A percentile compares a stretch with the other conserved stretches of the same genome.
These are phyloP conservation scores for Persicaria maculosa DNA, from an alignment of 148 eudicot species.

Conservation along the genomic window DNA sequence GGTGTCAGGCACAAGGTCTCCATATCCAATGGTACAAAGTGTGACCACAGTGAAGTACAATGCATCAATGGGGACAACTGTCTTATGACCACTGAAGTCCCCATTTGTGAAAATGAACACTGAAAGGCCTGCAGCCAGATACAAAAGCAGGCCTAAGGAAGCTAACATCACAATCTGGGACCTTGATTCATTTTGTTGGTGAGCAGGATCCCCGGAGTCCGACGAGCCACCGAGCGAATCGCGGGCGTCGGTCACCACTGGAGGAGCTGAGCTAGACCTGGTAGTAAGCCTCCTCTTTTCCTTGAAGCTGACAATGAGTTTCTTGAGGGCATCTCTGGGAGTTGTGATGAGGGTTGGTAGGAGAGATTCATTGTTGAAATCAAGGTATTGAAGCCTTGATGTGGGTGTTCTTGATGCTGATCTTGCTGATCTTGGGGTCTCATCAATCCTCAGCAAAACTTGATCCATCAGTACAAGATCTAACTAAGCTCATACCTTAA, in stretches of 20 bases:
- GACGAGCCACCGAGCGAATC: background rate
- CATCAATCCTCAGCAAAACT: background rate
- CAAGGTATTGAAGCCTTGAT: background rate
- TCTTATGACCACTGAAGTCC: conserved; percentile 25
- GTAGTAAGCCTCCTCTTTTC: conserved; percentile 9
- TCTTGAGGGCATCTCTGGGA: conserved; percentile 4
- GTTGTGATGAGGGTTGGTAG: background rate
- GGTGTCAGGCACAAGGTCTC: conserved; percentile 48
- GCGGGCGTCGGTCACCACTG: background rate
- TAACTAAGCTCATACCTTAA: background rate
- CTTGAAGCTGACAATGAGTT: background rate
- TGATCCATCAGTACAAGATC: background rate
- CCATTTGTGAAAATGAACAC: conserved; percentile 21
- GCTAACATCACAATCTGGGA: conserved; percentile 34
- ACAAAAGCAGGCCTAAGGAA: conserved; percentile 27
- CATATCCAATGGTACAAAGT: conserved; percentile 53
- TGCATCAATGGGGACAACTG: conserved; percentile 36
- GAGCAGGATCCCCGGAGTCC: background rate
- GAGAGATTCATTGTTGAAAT: background rate
- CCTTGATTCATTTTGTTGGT: conserved; percentile 13
- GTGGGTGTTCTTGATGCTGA: conserved; percentile 6
- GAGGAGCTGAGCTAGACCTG: conserved; percentile 9
- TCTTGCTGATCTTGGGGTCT: conserved; percentile 12
- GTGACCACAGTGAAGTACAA: conserved; percentile 53
- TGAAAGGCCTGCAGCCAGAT: conserved; percentile 20